phyloP scores from a whole-genome alignment of 1,284 basidiomycete species.

The Sporisorium iseilematis-ciliati region DNA sequence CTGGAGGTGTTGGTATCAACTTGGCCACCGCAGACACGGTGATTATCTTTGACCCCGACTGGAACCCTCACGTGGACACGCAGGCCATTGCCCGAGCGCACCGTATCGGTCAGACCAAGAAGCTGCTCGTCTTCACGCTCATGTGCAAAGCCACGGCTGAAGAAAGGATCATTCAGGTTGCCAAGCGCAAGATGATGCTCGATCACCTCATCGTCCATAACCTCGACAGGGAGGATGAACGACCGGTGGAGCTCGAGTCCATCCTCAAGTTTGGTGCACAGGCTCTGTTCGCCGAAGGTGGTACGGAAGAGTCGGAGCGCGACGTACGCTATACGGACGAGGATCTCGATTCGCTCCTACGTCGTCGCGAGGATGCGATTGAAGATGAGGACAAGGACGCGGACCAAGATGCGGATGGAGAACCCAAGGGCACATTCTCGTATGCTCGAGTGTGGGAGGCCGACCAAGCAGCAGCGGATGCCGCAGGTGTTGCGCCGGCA shows the following conservation, averaged over 20 bases:
- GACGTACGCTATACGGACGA: conserved; percentile 66
- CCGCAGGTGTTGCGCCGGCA: conserved; percentile 46
- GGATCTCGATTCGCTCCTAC: conserved; percentile 68
- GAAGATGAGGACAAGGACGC: conserved; percentile 45
- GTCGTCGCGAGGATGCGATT: conserved; percentile 54
- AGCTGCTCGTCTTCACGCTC: conserved; percentile 70
- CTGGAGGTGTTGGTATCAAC: conserved; percentile 71
- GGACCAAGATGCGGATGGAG: conserved; percentile 24
- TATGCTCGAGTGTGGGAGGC: conserved; percentile 69
- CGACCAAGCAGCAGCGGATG: conserved; percentile 28
- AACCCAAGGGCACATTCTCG: conserved; percentile 55
- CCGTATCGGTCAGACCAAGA: conserved; percentile 73
- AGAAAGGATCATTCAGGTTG: conserved; percentile 68
- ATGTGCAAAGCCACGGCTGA: conserved; percentile 70
- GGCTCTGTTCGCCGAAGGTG: conserved; percentile 68
- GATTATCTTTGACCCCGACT: conserved; percentile 91
- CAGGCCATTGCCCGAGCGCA: conserved; percentile 91
- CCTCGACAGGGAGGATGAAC: conserved; percentile 57
- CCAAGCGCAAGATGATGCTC: conserved; percentile 68
- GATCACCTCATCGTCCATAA: conserved; percentile 70
- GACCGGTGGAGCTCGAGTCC: conserved; percentile 62
- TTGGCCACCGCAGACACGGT: conserved; percentile 82
- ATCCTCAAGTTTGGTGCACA: conserved; percentile 69
- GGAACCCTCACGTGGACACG: conserved; percentile 86
- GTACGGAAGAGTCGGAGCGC: conserved; percentile 57